Base-by-base conservation (phyloP, 2,329 filamentous ascomycete species). In the Colletotrichum musicola region DNA sequence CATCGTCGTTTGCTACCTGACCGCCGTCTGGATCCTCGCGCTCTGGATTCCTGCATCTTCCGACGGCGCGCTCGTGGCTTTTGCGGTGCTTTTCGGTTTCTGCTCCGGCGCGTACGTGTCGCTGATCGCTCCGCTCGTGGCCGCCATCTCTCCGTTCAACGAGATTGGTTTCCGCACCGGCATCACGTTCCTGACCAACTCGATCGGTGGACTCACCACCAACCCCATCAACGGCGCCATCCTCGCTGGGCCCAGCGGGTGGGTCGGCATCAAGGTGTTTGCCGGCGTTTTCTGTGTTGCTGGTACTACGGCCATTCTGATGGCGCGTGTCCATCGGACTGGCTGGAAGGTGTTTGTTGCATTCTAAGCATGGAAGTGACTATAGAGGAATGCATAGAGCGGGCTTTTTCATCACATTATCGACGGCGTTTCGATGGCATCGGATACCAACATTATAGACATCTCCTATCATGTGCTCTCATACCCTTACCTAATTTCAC, bases 171-270 rank as follows among this genome's bases (percentile, higher is more conserved):
- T 86, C 12, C 81, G 87, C 0, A 77, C 71, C 4, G 81, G 81
- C 1, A 73, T 81, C 0, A 71, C 78, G 4, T 90, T 90, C 73
- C 83, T 85, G 3, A 75, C 87, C n/a, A 80, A 85, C 16, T 83
- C 85, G 2, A 77, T 92, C 42, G 85, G 85, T 0, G 88, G 87
- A 2, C 77, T 92, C 16, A 84, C 85, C 2, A 85, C 87, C 0
- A 86, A 82, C 63, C 88, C 89, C 0, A 88, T 90, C 71, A 85
- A 81, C 0, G 88, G 88, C 0, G 82, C 82, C 0, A 81, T 82
- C 53, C 57, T 81, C 2, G 71, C 76, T 0, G 68, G 53, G 1
- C 68, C 74, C 0, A 66, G 74, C 4, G 76, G 76, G 6, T 82
- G 77, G 75, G 53, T 75, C 0, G 78, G 77, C 3, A 73, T 81